Evolutionary conservation across 106 monocot genomes (phyloP), one percentile per base, ranked within the genome.

Genomic region (Phalaenopsis equestris): DNA sequence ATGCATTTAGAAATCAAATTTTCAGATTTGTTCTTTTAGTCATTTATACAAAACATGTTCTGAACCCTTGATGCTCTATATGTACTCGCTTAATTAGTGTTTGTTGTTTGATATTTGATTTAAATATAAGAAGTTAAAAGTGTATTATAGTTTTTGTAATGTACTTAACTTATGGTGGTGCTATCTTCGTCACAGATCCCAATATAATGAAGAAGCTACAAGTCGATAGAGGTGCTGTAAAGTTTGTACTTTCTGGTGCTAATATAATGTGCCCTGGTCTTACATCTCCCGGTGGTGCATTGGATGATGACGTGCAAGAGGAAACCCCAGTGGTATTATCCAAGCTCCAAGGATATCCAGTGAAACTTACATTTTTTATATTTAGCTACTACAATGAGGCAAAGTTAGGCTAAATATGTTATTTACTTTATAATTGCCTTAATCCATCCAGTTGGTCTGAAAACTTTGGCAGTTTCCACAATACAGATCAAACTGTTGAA

Each of bases 201-300:
- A 85, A 94, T 43, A 82, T 98, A 84, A 98, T 98, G 98, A 98
- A 91, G 78, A 98, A 92, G 81, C 87, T 98, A 43, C 98, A 98
- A 88, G 98, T 98, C 41, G 98, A 98, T 75, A 87, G 94, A 76
- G 94, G 94, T 73, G 98, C 94, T 48, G 92, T 99, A 78, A 94
- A 93, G 75, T 94, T 99, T 88, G 94, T 94, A 30, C 92, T 99
- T 65, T 84, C 98, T 86, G 98, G 94, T 81, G 98, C 98, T 79
- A 94, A 99, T 77, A 99, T 99, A 79, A 99, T 99, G 98, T 99
- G 98, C 67, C 98, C 98, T 78, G 92, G 98, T 52, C 91, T 99
- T 64, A 94, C 98, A 68, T 99, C 98, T 23, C 94, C 94, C 64
- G 94, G 98, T 79, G 98, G 92, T 77, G 82, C 80, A 52, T 83